Evolutionary conservation across 1,284 basidiomycete genomes (phyloP), one percentile per base, ranked within the genome.

Genomic region (Phenoliferia sp.): DNA sequence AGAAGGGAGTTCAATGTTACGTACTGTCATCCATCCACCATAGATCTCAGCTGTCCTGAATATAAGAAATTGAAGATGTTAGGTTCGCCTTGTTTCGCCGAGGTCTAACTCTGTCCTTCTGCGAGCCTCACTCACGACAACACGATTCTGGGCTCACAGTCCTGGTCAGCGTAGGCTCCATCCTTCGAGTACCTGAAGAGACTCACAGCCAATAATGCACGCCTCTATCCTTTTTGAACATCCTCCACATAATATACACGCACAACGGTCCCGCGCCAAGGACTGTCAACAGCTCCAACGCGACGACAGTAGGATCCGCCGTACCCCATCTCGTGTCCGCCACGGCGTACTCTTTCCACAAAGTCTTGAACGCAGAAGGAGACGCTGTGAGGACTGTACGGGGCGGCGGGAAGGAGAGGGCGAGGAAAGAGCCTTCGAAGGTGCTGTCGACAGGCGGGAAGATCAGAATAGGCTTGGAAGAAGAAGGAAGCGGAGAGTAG

Each of bases 141-240:
- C 44, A 1, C 16, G 29, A 54, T 2, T 16, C 7, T 3, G 22
- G 28, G 50, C 33, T 28, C 10, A 31, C n/a, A 17, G 31, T 15
- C 34, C 9, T 6, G 5, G 12, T 6, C 22, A 33, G 31, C n/a
- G n/a, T n/a, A n/a, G n/a, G n/a, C n/a, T n/a, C n/a, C n/a, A n/a
- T n/a, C n/a, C 17, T n/a, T 90, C 90, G 5, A 90, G 75, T 76
- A 90, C 88, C 0, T 87, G 87, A 1, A 88, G 89, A 75, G 85
- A 91, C 86, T 59, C 90, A 81, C 64, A 90, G 85, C 90, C 90
- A 92, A 76, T 89, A 90, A 77, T 90, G 86, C 62, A 88, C 81
- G 28, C 86, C 84, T 9, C 85, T 85, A 71, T 91, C 88, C 34
- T 84, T 78, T 56, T 82, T 83, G 26, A 85, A 80, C 32, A 91